Percentiles rank a stretch among this genome's conserved stretches.
Evolutionary conservation across 2,329 filamentous ascomycete genomes (phyloP).

Genomic region (Ramularia endophylla): DNA sequence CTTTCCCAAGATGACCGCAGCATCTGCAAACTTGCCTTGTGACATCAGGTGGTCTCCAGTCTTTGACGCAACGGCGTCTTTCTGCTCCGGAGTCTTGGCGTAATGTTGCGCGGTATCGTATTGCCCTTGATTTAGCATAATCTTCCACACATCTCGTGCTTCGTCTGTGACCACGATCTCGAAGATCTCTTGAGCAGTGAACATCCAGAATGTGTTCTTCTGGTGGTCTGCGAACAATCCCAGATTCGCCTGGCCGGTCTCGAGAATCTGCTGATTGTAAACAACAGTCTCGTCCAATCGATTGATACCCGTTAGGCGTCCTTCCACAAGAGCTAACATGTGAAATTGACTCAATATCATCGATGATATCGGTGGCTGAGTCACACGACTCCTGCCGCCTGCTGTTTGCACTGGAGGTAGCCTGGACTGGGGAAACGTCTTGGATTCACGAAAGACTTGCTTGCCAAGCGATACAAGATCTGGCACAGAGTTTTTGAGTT

Average conservation of each 20-base stretch:
- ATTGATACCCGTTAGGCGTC: conserved; percentile 77
- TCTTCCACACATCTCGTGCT: conserved; percentile 88
- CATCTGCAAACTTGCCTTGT: conserved; percentile 77
- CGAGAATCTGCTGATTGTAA: conserved; percentile 81
- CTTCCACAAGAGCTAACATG: conserved; percentile 75
- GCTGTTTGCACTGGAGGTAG: conserved; percentile 63
- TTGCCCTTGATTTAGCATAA: conserved; percentile 78
- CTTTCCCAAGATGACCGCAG: conserved; percentile 83
- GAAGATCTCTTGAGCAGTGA: conserved; percentile 84
- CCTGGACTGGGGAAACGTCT: conserved; percentile 67
- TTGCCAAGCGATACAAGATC: conserved; percentile 60
- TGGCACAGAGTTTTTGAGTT: conserved; percentile 54
- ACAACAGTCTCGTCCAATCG: conserved; percentile 78
- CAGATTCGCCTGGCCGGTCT: conserved; percentile 71
- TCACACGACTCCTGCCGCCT: conserved; percentile 57
- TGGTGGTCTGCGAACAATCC: conserved; percentile 83
- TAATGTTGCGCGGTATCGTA: conserved; percentile 86
- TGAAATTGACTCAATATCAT: conserved; percentile 93
- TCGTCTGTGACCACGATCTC: conserved; percentile 90
- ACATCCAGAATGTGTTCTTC: conserved; percentile 97
- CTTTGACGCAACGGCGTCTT: conserved; percentile 83
- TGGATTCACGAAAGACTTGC: conserved; percentile 72
- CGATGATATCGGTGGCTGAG: conserved; percentile 68
- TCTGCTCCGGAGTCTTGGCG: conserved; percentile 72
- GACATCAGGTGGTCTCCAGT: conserved; percentile 83